Base-by-base conservation (phyloP, 73 alveolate genomes). In the Diophrys sp. region DNA sequence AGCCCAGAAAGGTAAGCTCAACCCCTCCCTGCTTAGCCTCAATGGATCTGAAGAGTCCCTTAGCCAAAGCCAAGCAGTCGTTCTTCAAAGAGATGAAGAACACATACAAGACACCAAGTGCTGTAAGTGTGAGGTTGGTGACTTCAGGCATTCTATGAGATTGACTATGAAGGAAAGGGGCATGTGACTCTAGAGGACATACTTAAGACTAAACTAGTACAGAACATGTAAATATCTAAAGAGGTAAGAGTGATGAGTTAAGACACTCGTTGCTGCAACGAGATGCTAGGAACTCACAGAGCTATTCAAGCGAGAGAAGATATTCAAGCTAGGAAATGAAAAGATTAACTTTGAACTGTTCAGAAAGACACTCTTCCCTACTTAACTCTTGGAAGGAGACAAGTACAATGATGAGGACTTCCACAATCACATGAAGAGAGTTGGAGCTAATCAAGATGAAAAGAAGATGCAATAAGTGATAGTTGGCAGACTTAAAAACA, bases 121-220 rank as follows among this genome's bases (percentile, higher is more conserved):
- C 72, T 23, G 72, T 62, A 62, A 62, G 72, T 62, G n/a, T n/a
- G n/a, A n/a, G n/a, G n/a, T 44, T 44, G 5, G 5, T 44, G 62
- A 18, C 5, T 44, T 44, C 62, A 23, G 82, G 93, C 93, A 2
- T 85, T 68, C 73, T 33, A 74, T 33, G 93, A 85, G 24, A 53
- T 85, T 14, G 93, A 85, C 81, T 85, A 68, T 56, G 25, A 79
- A 30, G 93, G 93, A 26, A 85, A 79, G 14, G 93, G 93, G 14
- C 44, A 23, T 69, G 73, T 85, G 29, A 57, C 71, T 23, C 81
- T 79, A 14, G 30, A 78, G 1, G 93, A 85, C 29, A 69, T 85
- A 33, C 32, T 85, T 31, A 30, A 29, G 29, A 62, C 72, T 62
- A 62, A 62, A 44, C 62, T 44, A 11, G 62, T 18, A 18, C 5